A percentile compares a stretch with the other conserved stretches of the same genome.
Evolutionary conservation across 352 stramenopile species (phyloP).

Genomic region (Pythium aristosporum): DNA sequence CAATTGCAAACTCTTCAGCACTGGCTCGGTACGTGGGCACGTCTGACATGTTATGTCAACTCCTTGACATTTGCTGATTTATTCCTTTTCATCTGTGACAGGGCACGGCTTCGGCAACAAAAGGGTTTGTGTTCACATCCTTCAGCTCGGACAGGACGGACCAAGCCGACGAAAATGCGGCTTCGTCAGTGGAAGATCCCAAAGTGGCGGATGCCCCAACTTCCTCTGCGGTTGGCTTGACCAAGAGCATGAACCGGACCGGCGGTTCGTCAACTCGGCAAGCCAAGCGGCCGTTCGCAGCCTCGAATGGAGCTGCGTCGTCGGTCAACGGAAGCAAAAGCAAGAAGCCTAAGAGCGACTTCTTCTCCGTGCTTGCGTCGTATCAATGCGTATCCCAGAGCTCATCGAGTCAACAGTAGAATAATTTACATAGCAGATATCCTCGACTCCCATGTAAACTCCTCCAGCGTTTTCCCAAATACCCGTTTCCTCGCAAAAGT

Average conservation of each 20-base stretch:
- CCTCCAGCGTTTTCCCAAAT: neutral
- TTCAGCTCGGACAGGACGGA: slow-evolving; percentile 48
- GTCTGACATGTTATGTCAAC: neutral
- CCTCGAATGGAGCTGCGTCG: slow-evolving; percentile 4
- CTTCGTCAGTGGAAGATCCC: slow-evolving; percentile 30
- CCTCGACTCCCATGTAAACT: slow-evolving; percentile 25
- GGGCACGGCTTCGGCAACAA: slow-evolving; percentile 30
- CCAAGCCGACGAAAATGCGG: slow-evolving; percentile 36
- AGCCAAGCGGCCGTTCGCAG: slow-evolving; percentile 31
- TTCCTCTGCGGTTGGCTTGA: slow-evolving; percentile 23
- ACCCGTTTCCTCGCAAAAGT: neutral
- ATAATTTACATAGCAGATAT: neutral
- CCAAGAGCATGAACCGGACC: slow-evolving; percentile 61
- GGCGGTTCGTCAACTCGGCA: slow-evolving; percentile 7
- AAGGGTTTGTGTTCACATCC: slow-evolving; percentile 82
- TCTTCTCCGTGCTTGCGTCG: slow-evolving; percentile 71
- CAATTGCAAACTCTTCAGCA: slow-evolving; percentile 73
- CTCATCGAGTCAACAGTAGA: slow-evolving; percentile 31
- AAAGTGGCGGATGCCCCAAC: slow-evolving; percentile 5
- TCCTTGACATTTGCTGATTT: neutral
- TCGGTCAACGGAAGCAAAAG: slow-evolving; percentile 19
- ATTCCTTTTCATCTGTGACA: neutral
- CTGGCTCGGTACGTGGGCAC: slow-evolving; percentile 48
- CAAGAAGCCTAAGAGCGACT: slow-evolving; percentile 47
- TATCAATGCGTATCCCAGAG: slow-evolving; percentile 60